Base-by-base conservation (phyloP, 2,329 filamentous ascomycete species). In the Venturia effusa region DNA sequence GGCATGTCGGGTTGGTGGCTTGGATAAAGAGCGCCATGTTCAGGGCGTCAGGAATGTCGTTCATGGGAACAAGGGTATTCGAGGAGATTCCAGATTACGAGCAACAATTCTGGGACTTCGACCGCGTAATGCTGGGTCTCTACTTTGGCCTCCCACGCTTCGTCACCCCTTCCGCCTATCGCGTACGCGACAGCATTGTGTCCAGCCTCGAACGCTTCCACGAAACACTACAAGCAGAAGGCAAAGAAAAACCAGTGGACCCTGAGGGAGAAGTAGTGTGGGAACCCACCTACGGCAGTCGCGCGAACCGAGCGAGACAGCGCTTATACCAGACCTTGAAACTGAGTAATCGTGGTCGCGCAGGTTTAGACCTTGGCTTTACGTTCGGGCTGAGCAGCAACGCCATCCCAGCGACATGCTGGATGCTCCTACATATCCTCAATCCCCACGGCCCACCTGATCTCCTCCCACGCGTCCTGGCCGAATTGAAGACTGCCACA, bases 341-440 rank as follows among this genome's bases (percentile, higher is more conserved):
- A 1, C 59, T 73, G 17, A 68, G 67, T 32, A 61, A 64, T n/a
- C 62, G 67, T 19, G 67, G 68, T 15, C 61, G 64, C 4, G 70
- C 69, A 24, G 64, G 64, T 3, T 51, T 72, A 15, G 71, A 73
- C 68, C 19, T 71, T 1, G 72, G 71, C 24, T 70, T 74, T 19
- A 68, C 70, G 0, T 74, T 73, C 59, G 72, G 69, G 5, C 61
- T 73, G 3, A 67, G 65, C 6, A 71, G 68, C 59, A 74, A 74
- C 62, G 70, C 69, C 3, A 72, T 74, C 22, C 71, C 72, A 13
- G 68, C 69, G 8, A 69, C 72, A 0, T 68, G 67, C 2, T 74
- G 72, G 72, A 72, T 74, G 69, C 62, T 74, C 13, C 68, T 73
- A 66, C 68, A 72, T 59, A 66, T 74, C n/a, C 65, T 73, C 6